Evolutionary conservation across 2,329 filamentous ascomycete species (phyloP), one percentile per base, ranked within the genome.

Genomic region (Alternaria atra): DNA sequence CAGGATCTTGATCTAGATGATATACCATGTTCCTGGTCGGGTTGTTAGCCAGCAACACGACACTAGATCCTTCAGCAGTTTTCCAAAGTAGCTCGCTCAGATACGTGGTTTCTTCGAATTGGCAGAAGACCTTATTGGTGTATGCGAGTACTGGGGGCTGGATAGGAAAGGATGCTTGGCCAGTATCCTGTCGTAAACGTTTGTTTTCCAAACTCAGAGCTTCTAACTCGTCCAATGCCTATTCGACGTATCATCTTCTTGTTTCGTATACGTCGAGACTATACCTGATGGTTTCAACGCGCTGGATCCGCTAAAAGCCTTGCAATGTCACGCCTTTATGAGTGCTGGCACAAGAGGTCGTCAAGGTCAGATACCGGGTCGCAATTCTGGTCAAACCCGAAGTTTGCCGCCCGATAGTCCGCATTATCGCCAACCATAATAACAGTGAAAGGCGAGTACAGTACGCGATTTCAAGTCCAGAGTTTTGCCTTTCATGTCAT

Each of bases 331-430:
- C 13, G 34, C 34, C 15, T 15, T 15, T 13, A 15, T 35, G 34
- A 4, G 2, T 37, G 0, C 6, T 17, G 13, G 15, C 0, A 37
- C 15, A 13, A 37, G 6, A 1, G 1, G 0, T 37, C 34, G 4
- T n/a, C 34, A 17, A 37, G 34, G 1, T 2, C 34, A 37, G 34
- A 37, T 8, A 6, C 3, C 7, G 34, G 13, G 2, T 4, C 34
- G 13, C 34, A n/a, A 37, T 37, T 37, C 3, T 37, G 34, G 15
- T n/a, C 1, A 37, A 37, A 37, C 7, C 34, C 34, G 13, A 37
- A 37, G 6, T 37, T 37, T 17, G 1, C 15, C 2, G 34, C 34
- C 34, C n/a, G 34, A 15, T 13, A 37, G 15, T 37, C 34, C 0
- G 34, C 34, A 37, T 17, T 6, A 0, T 37, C 34, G 2, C 34